These are phyloP conservation scores for Musa acuminata DNA, from an alignment of 176 grass and related monocot species.

Conservation along the genomic window DNA sequence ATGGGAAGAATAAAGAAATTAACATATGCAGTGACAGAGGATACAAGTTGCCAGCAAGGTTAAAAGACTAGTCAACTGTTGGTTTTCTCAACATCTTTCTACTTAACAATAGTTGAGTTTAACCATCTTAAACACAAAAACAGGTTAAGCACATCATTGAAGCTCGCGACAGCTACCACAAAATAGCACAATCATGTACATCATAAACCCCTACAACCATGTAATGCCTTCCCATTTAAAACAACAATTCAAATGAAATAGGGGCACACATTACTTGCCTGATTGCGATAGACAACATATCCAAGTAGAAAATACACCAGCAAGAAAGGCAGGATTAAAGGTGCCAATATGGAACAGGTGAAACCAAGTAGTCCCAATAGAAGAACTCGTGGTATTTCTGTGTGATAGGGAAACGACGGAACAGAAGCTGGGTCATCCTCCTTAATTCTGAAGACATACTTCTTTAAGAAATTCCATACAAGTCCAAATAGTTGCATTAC, in stretches of 20 bases:
- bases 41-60: too few species aligned
- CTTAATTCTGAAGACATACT: slow-evolving; percentile 54
- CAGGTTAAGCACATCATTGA: too few species aligned
- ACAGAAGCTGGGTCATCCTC: slow-evolving; percentile 40
- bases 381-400: slow-evolving; percentile 75
- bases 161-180: too few species aligned
- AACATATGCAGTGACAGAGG: too few species aligned
- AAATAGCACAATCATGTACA: too few species aligned
- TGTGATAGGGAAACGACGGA: slow-evolving; percentile 77
- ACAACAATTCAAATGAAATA: neutral
- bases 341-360: slow-evolving; percentile 78
- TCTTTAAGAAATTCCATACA: slow-evolving; percentile 59
- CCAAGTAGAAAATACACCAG: slow-evolving; percentile 79
- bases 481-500: slow-evolving; percentile 77
- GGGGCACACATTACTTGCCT: slow-evolving; percentile 31
- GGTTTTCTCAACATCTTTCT: too few species aligned
- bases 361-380: slow-evolving; percentile 84
- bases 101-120: too few species aligned
- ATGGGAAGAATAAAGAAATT: too few species aligned
- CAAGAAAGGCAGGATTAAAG: slow-evolving; percentile 86
- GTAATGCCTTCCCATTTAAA: too few species aligned
- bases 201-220: neutral
- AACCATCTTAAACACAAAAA: too few species aligned
- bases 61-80: too few species aligned
- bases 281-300: slow-evolving; percentile 84